Conservation (phyloP, 2,329 filamentous ascomycete species). For the Aureobasidium uvarum region DNA sequence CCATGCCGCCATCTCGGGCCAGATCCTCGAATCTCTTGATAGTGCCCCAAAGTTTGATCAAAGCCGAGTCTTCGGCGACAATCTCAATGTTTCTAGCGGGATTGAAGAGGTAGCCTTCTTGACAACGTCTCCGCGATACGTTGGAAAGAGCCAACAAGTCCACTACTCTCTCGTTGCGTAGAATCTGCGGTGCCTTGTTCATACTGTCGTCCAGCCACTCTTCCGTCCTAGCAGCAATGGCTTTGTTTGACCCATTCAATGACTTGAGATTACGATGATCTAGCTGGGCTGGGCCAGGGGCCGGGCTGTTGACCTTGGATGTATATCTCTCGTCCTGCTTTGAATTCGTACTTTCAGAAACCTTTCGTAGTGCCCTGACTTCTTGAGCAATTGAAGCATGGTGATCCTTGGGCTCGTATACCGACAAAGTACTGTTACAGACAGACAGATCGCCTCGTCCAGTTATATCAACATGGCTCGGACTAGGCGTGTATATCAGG, state of each 20-base stretch:
- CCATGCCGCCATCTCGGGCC: constrained; percentile 67
- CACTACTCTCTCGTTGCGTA: constrained; percentile 24
- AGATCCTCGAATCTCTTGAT: constrained; percentile 64
- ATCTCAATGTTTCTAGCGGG: constrained; percentile 64
- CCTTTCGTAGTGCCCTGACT: constrained; percentile 18
- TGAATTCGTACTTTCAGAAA: background rate
- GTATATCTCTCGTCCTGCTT: background rate
- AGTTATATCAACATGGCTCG: constrained; percentile 46
- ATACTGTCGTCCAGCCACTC: constrained; percentile 23
- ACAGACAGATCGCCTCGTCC: constrained; percentile 44
- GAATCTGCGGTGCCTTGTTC: background rate
- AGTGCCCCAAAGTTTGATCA: constrained; percentile 78
- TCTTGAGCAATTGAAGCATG: constrained; percentile 24
- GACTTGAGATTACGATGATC: constrained; percentile 22
- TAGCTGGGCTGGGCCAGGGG: constrained; percentile 6
- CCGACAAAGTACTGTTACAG: constrained; percentile 21
- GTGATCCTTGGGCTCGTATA: constrained; percentile 23
- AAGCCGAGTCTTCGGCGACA: constrained; percentile 68
- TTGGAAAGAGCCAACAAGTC: constrained; percentile 28
- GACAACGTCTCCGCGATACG: constrained; percentile 54
- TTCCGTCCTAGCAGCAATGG: constrained; percentile 16
- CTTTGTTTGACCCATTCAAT: constrained; percentile 13
- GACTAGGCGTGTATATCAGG: constrained; percentile 48
- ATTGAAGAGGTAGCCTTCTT: constrained; percentile 58
- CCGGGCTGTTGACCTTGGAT: background rate